Evolutionary conservation across 208 protist species (phyloP), one percentile per base, ranked within the genome.

Genomic region (Blastocrithidia nonstop): DNA sequence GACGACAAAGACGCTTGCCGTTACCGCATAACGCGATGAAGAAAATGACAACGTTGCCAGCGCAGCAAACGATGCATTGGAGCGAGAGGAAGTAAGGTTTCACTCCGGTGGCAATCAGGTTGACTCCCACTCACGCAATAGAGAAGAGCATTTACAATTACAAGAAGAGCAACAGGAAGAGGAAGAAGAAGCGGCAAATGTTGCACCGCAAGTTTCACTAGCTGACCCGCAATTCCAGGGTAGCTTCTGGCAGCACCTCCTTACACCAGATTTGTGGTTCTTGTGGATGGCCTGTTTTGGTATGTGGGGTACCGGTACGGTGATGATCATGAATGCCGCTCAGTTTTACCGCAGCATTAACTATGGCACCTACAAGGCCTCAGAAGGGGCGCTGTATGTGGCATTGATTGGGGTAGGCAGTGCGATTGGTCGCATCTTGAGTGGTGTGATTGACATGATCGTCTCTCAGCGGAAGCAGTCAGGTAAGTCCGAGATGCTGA

Each of bases 301-400:
- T 38, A 59, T 79, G 65, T 78, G 71, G 71, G 77, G 77, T 28
- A 81, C 70, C 6, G 70, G 58, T 15, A 69, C 61, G 4, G 70
- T 88, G 37, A 78, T 88, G 57, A 45, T 69, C 24, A 71, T 78
- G 61, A 88, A 88, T 46, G 65, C 73, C 2, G 66, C 72, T 7
- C 73, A 83, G 49, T 70, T 88, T 33, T 88, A 83, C 45, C 58
- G 57, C 38, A 78, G 66, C 22, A 71, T 50, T 15, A 81, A 71
- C 60, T 37, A 66, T 23, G 70, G 67, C 26, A 50, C 28, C 6
- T 67, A 61, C 29, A 44, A 71, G 13, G 45, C 54, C 20, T 49
- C 54, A 6, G 48, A 37, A 0, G 46, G 68, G 17, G 58, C 72
- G 20, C 64, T 88, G 22, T 83, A 76, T 49, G 48, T 81, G 9